These are phyloP conservation scores for Candida peoriensis DNA, from an alignment of 805 yeast genomes.

Conservation along the genomic window DNA sequence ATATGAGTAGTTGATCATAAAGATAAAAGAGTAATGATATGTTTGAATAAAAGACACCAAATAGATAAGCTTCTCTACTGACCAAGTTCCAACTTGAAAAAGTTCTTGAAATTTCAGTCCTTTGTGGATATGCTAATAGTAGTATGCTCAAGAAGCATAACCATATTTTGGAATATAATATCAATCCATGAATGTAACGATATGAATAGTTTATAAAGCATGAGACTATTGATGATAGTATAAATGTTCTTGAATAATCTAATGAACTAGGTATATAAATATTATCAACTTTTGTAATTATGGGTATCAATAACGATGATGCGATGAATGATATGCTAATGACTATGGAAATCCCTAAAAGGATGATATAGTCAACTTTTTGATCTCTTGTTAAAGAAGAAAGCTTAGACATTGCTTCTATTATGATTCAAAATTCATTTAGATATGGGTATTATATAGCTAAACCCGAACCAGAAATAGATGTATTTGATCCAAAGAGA, in stretches of 20 bases:
- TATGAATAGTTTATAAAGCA: constrained; percentile 22
- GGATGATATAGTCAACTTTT: constrained; percentile 1
- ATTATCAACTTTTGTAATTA: constrained; percentile 8
- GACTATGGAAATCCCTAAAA: background rate
- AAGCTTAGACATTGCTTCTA: background rate
- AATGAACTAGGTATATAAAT: constrained; percentile 31
- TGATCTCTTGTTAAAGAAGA: background rate
- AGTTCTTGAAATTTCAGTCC: constrained; percentile 22
- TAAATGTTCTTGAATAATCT: constrained; percentile 34
- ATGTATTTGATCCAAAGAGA: no score
- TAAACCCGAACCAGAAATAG: no score
- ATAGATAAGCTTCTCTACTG: constrained; percentile 34
- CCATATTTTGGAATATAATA: constrained; percentile 31
- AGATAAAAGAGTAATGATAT: constrained; percentile 28
- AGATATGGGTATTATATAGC: no score
- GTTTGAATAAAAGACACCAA: constrained; percentile 24
- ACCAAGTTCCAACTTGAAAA: constrained; percentile 33
- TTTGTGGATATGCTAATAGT: constrained; percentile 36
- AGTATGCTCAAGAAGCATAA: constrained; percentile 30
- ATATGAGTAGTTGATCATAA: constrained; percentile 27
- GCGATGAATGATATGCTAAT: background rate
- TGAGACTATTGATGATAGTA: constrained; percentile 32
- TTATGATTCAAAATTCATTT: no score
- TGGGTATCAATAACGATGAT: constrained; percentile 4
- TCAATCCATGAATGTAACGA: constrained; percentile 25